These are phyloP conservation scores for Leptosphaerulina australis DNA, from an alignment of 2,329 filamentous ascomycete genomes.

Conservation along the genomic window DNA sequence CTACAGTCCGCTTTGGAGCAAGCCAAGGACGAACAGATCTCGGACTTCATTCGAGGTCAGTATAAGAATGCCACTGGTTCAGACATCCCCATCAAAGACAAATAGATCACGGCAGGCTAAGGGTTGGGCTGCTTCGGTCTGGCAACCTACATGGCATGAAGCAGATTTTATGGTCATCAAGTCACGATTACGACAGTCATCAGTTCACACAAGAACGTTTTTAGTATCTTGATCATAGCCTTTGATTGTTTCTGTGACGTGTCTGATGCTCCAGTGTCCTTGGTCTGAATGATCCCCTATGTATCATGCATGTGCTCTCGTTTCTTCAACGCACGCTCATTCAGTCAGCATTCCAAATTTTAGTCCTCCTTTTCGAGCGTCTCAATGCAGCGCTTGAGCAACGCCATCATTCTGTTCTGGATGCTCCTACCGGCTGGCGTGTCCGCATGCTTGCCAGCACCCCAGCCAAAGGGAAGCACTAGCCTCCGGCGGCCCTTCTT, in stretches of 20 bases:
- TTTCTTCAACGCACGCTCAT: background rate
- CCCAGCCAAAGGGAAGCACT: slow-evolving; percentile 55
- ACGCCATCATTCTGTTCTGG: slow-evolving; percentile 35
- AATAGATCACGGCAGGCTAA: slow-evolving; percentile 55
- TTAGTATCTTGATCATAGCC: too few species aligned
- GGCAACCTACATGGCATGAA: slow-evolving; percentile 2
- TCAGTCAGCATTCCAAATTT: background rate
- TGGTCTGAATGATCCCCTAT: too few species aligned
- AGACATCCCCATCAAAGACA: slow-evolving; percentile 74
- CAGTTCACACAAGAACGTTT: slow-evolving; percentile 10
- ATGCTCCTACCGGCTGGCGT: slow-evolving; percentile 41
- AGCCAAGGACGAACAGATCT: slow-evolving; percentile 81
- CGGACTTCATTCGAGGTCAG: slow-evolving; percentile 70
- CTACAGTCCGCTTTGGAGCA: slow-evolving; percentile 70
- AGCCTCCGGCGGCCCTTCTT: slow-evolving; percentile 45
- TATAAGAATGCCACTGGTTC: slow-evolving; percentile 73
- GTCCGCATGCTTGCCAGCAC: slow-evolving; percentile 46
- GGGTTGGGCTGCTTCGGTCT: background rate
- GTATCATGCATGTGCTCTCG: background rate
- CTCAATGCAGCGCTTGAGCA: slow-evolving; percentile 38
- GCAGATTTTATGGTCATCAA: slow-evolving; percentile 19
- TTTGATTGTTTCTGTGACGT: too few species aligned
- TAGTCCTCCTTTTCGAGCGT: slow-evolving; percentile 25
- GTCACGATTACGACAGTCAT: slow-evolving; percentile 20
- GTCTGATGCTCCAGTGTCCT: too few species aligned